phyloP scores from a whole-genome alignment of 129 eudicot species.

The Helianthus tuberosus region DNA sequence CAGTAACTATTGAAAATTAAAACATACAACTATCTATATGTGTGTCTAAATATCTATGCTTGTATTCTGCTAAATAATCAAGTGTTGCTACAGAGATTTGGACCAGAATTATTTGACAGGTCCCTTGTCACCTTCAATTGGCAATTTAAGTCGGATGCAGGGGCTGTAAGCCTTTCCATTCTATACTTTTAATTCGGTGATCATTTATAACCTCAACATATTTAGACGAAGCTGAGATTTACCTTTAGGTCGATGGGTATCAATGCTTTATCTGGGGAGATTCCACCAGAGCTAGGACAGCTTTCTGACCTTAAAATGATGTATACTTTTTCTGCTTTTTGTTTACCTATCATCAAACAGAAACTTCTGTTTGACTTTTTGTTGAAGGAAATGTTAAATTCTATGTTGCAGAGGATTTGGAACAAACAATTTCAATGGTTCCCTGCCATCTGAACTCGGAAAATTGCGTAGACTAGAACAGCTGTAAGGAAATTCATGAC shows the following conservation, averaged over 20 bases:
- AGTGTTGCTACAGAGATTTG: slow-evolving; percentile 50
- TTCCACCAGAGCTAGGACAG: slow-evolving; percentile 67
- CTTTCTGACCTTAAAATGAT: slow-evolving; percentile 50
- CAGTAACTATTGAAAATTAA: neutral
- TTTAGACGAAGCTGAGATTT: neutral
- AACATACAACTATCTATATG: neutral
- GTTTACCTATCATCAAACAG: neutral
- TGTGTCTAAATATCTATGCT: slow-evolving; percentile 21
- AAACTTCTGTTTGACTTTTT: neutral
- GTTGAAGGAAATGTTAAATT: no score
- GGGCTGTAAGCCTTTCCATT: slow-evolving; percentile 51
- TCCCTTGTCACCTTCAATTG: slow-evolving; percentile 63
- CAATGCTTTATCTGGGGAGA: slow-evolving; percentile 74
- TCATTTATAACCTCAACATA: neutral
- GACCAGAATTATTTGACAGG: slow-evolving; percentile 72
- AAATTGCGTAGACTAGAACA: no score
- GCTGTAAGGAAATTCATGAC: no score
- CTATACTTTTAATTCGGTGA: neutral
- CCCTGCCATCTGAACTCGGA: no score
- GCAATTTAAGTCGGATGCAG: slow-evolving; percentile 68
- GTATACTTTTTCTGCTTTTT: slow-evolving; percentile 7
- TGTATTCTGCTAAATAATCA: slow-evolving; percentile 16
- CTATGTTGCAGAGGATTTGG: no score
- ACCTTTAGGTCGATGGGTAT: slow-evolving; percentile 52
- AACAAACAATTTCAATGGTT: no score